Evolutionary conservation across 768 basidiomycete genomes (phyloP).

Genomic region (Paxillus involutus): DNA sequence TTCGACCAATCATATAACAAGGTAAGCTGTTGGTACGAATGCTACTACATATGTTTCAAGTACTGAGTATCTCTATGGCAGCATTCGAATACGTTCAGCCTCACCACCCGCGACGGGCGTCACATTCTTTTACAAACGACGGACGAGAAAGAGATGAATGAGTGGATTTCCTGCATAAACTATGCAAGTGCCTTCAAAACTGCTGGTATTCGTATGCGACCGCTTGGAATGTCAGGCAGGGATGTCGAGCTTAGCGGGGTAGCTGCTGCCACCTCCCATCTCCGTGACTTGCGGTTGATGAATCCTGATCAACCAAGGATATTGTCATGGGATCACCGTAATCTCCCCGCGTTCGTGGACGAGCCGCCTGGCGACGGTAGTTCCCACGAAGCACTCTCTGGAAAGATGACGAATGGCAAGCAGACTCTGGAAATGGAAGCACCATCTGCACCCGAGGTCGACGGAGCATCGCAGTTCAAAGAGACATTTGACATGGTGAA

Average conservation of each 20-base stretch:
- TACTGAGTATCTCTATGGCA: slow-evolving; percentile 22
- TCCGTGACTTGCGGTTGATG: slow-evolving; percentile 61
- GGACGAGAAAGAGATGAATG: slow-evolving; percentile 71
- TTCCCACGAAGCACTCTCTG: slow-evolving; percentile 26
- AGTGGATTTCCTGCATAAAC: slow-evolving; percentile 92
- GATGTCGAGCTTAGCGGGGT: slow-evolving; percentile 79
- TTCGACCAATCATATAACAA: slow-evolving; percentile 76
- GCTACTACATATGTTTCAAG: background rate
- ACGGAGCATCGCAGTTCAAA: slow-evolving; percentile 67
- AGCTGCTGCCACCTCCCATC: slow-evolving; percentile 83
- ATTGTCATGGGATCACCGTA: slow-evolving; percentile 43
- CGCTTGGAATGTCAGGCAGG: slow-evolving; percentile 62
- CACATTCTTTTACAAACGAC: slow-evolving; percentile 79
- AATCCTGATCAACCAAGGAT: slow-evolving; percentile 23
- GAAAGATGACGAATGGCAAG: slow-evolving; percentile 30
- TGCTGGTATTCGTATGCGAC: slow-evolving; percentile 77
- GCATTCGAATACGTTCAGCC: slow-evolving; percentile 75
- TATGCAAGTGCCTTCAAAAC: slow-evolving; percentile 93
- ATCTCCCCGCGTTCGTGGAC: slow-evolving; percentile 39
- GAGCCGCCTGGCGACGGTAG: slow-evolving; percentile 23
- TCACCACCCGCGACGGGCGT: slow-evolving; percentile 74
- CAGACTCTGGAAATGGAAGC: slow-evolving; percentile 11
- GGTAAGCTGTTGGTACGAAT: slow-evolving; percentile 41
- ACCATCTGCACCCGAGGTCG: slow-evolving; percentile 53
- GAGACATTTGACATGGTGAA: slow-evolving; percentile 87